Base-by-base conservation (phyloP, 2,329 filamentous ascomycete genomes). In the Cryphonectria nitschkei region DNA sequence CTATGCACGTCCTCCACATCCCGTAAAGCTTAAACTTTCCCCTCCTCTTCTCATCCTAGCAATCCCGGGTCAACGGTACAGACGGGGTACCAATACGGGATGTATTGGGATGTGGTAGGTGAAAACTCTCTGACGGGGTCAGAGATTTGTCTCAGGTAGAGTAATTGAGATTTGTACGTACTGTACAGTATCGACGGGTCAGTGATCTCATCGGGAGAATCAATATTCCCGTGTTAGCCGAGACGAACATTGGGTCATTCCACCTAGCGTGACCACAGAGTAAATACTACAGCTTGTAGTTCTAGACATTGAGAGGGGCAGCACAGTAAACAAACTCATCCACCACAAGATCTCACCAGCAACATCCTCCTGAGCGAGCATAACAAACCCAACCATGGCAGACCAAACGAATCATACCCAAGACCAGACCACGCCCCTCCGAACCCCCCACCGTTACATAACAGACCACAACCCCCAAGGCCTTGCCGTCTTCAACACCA, bases 381-480 rank as follows among this genome's bases (percentile, higher is more conserved):
- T 11, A 62, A 8, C 41, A 37, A 11, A 37, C 2, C 52, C 63
- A 72, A 37, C 29, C 11, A 72, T 72, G 70, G 58, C 67, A 65
- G 70, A 64, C 22, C 63, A 63, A 26, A 62, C 52, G 13, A 19
- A 16, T 43, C 50, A 67, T 8, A 6, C 29, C 19, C 46, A 67
- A 14, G 16, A 29, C 52, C 54, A 54, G 7, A 9, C 46, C 11
- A 26, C 46, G 7, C 41, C 29, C 37, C 72, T 73, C 64, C 65
- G 72, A 32, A 72, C 60, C 64, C 74, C 72, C 68, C 74, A 74
- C 41, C 78, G 78, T 58, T 78, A 74, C 74, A 79, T 79, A 68
- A 77, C 80, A 70, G 79, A 79, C 71, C 80, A 82, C 76, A 73
- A 79, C 72, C 63, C 71, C 50, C 46, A 74, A 16, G 80, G 81